These are phyloP conservation scores for Myxozyma udenii DNA, from an alignment of 805 yeast genomes.

Conservation along the genomic window DNA sequence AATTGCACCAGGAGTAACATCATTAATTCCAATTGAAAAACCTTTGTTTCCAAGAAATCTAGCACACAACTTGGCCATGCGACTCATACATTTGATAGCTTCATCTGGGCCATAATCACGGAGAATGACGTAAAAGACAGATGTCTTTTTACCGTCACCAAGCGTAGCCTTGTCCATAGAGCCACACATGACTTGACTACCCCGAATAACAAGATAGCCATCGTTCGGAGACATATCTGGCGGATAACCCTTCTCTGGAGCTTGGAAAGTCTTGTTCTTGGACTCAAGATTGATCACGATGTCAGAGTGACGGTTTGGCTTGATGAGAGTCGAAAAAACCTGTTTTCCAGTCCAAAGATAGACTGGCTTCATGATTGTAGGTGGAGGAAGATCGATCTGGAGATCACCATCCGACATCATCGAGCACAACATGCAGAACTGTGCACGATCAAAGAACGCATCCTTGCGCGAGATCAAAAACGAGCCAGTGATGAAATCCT, in stretches of 20 bases:
- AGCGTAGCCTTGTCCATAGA: conserved; percentile 94
- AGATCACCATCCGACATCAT: conserved; percentile 94
- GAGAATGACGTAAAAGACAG: conserved; percentile 90
- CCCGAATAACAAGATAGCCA: conserved; percentile 87
- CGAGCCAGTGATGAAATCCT: conserved; percentile 97
- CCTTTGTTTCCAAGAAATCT: conserved; percentile 92
- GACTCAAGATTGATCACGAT: conserved; percentile 91
- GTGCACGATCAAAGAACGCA: conserved; percentile 83
- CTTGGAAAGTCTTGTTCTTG: conserved; percentile 81
- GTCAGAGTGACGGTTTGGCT: conserved; percentile 70
- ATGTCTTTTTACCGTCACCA: conserved; percentile 97
- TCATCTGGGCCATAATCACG: conserved; percentile 96
- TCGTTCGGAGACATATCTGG: conserved; percentile 97
- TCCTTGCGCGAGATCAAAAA: conserved; percentile 90
- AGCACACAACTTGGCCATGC: conserved; percentile 99
- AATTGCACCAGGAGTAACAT: conserved; percentile 87
- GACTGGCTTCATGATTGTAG: conserved; percentile 85
- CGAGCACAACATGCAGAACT: conserved; percentile 74
- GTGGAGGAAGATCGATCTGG: conserved; percentile 93
- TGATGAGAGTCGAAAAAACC: conserved; percentile 80
- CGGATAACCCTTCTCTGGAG: conserved; percentile 70
- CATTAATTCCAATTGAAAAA: conserved; percentile 94
- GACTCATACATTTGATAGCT: conserved; percentile 93
- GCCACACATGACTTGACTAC: conserved; percentile 84
- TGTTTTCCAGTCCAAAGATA: conserved; percentile 98